Percentiles rank a stretch among this genome's conserved stretches.
Conservation (phyloP, 495 filamentous ascomycete species). For the Daldinia childiae region DNA sequence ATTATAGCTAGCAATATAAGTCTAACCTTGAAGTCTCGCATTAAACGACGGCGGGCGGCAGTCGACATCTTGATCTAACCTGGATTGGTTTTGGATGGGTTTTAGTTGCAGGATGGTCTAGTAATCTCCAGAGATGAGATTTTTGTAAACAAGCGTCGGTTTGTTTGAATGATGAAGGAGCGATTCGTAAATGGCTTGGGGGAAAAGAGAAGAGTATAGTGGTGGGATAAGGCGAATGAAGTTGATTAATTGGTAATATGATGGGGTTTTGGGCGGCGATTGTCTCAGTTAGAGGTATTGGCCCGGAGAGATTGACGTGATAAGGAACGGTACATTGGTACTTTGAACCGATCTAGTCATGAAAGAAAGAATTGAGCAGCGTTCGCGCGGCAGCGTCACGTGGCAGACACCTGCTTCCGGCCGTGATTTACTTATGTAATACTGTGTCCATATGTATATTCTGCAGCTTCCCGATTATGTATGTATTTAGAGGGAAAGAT, state of each 20-base stretch:
- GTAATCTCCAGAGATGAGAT: neutral
- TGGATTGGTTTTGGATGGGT: neutral
- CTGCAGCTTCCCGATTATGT: neutral
- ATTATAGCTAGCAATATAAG: conserved; percentile 42
- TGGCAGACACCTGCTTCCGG: neutral
- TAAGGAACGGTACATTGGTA: conserved; percentile 25
- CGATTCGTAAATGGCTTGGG: neutral
- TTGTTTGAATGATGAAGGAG: neutral
- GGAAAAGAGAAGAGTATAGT: conserved; percentile 12
- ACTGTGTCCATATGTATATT: neutral
- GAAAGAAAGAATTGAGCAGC: conserved; percentile 1
- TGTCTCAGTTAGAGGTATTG: conserved; percentile 25
- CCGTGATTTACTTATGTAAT: neutral
- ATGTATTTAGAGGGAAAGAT: too few relatives aligned
- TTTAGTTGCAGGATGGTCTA: neutral
- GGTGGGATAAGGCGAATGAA: conserved; percentile 19
- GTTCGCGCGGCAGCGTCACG: neutral
- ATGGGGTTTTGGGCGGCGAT: conserved; percentile 31
- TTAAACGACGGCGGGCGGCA: conserved; percentile 89
- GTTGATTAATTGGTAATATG: conserved; percentile 18
- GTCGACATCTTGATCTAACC: conserved; percentile 76
- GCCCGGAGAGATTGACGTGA: conserved; percentile 24
- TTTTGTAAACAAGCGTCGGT: neutral
- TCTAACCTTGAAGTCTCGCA: conserved; percentile 95
- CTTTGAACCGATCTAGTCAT: neutral